Evolutionary conservation across 208 protist genomes (phyloP), one percentile per base, ranked within the genome.

Genomic region (Leishmania major): DNA sequence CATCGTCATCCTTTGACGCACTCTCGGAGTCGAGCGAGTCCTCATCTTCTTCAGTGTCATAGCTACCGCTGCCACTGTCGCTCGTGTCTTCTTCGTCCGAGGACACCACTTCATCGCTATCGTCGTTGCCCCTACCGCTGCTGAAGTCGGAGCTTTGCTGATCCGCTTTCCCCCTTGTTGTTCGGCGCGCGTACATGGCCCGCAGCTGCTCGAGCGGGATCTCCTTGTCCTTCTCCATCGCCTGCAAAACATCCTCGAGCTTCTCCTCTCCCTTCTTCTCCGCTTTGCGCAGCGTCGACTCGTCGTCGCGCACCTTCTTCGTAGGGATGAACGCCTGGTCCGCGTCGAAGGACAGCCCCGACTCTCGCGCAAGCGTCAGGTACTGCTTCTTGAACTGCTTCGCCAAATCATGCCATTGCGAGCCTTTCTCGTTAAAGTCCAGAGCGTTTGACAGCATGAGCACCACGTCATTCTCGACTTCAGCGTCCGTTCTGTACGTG

Each of bases 381-480:
- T 96, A 96, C 3, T 53, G n/a, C 64, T 88, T 88, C 13, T 91
- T 87, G 47, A 98, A 85, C 64, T 89, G 73, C 53, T 90, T 86
- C 47, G 95, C 95, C 77, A 92, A 84, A 28, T 83, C 73, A 73
- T 96, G 85, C 89, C 89, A 97, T 69, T 73, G 84, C 17, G 86
- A 89, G 62, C 89, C 91, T 59, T 91, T 93, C 17, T 89, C 84
- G 81, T 98, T 98, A 88, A 94, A 98, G 64, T 96, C 89, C 45
- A 98, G 76, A 17, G 95, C 95, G 81, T 98, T 98, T 31, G 93
- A 81, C 59, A 98, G 91, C 95, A 98, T 98, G 7, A 91, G 89
- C 1, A 89, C 92, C 11, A 96, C 93, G 70, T 95, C 95, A 43
- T 90, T 90, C 83, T 96, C 88, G 59, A 98, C 88, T 45, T 94